These are phyloP conservation scores for Choanephora cucurbitarum DNA, from an alignment of 371 early-diverging fungal genomes.

Conservation along the genomic window DNA sequence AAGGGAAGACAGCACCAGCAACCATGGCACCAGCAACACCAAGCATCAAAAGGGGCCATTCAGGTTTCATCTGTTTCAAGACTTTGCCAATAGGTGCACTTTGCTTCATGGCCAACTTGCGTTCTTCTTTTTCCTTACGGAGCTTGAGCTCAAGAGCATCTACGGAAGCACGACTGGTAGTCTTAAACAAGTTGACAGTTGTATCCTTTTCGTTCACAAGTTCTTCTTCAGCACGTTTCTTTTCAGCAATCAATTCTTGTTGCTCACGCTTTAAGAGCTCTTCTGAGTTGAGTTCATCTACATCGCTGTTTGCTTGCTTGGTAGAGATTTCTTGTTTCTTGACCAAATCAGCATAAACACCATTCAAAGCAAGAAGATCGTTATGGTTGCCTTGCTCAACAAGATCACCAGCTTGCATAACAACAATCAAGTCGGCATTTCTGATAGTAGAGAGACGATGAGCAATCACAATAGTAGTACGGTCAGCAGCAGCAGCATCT, in stretches of 20 bases:
- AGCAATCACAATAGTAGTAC: slow-evolving; percentile 94
- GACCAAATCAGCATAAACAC: slow-evolving; percentile 61
- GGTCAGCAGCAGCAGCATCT: slow-evolving; percentile 71
- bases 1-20: slow-evolving; percentile 63
- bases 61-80: slow-evolving; percentile 37
- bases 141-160: slow-evolving; percentile 53
- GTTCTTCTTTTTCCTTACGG: slow-evolving; percentile 46
- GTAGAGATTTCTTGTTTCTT: slow-evolving; percentile 57
- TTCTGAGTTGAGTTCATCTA: slow-evolving; percentile 26
- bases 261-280: slow-evolving; percentile 45
- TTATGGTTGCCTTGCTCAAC: slow-evolving; percentile 77
- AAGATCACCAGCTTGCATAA: slow-evolving; percentile 72
- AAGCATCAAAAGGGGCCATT: slow-evolving; percentile 41
- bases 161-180: slow-evolving; percentile 35
- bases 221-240: slow-evolving; percentile 22
- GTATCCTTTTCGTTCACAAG: slow-evolving; percentile 27
- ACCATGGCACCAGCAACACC: slow-evolving; percentile 52
- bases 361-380: slow-evolving; percentile 53
- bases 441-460: slow-evolving; percentile 84
- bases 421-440: slow-evolving; percentile 85
- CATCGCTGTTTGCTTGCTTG: slow-evolving; percentile 18
- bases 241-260: slow-evolving; percentile 27
- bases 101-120: slow-evolving; percentile 43
- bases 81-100: slow-evolving; percentile 51
- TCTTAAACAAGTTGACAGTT: slow-evolving; percentile 29